phyloP scores from a whole-genome alignment of 2,329 filamentous ascomycete species.

The Aspergillus fructus region DNA sequence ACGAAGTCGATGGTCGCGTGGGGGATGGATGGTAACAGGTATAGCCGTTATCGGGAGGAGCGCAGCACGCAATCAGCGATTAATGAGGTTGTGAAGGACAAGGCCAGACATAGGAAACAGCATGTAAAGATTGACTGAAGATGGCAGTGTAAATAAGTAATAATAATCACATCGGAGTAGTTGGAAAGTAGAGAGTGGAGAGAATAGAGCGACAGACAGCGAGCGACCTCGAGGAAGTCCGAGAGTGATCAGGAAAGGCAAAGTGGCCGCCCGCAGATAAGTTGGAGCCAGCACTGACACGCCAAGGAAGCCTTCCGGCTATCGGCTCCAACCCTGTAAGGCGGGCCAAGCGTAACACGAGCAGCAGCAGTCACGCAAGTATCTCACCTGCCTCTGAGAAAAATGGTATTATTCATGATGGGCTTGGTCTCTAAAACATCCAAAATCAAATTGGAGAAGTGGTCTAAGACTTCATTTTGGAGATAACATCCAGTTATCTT shows the following conservation, averaged over 20 bases:
- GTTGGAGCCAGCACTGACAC: neutral
- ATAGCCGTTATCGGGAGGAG: neutral
- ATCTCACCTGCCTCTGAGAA: neutral
- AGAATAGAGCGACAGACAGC: neutral
- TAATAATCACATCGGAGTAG: neutral
- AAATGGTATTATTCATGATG: neutral
- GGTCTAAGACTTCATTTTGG: no score
- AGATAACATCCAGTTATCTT: no score
- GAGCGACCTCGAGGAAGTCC: neutral
- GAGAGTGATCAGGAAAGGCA: slow-evolving; percentile 5
- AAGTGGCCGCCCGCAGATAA: slow-evolving; percentile 6
- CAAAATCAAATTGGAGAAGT: no score
- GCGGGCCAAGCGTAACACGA: neutral
- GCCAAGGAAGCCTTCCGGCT: neutral
- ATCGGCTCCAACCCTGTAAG: neutral
- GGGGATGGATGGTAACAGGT: neutral
- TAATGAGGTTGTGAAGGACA: neutral
- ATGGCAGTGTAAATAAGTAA: neutral
- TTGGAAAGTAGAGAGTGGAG: neutral
- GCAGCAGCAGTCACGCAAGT: neutral
- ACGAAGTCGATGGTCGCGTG: neutral
- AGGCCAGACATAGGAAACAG: neutral
- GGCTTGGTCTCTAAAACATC: neutral
- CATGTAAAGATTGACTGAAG: neutral
- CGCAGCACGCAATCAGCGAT: slow-evolving; percentile 8